These are phyloP conservation scores for Phlebiopsis gigantea DNA, from an alignment of 768 basidiomycete genomes.

Conservation along the genomic window DNA sequence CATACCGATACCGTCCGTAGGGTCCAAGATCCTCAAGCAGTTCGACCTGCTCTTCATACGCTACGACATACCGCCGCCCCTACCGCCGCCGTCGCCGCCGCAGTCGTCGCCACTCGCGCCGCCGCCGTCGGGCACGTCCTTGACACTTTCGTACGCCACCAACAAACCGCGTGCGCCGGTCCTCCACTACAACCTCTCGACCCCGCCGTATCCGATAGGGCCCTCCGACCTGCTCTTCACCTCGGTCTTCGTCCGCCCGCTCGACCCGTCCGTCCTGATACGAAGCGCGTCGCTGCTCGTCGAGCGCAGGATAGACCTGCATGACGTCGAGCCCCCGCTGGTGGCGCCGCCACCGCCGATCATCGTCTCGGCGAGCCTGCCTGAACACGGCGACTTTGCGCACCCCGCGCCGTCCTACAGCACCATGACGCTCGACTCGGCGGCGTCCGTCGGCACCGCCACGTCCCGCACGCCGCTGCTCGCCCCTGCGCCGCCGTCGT, in stretches of 20 bases:
- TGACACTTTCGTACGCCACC: conserved; percentile 33
- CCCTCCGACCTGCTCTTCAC: conserved; percentile 70
- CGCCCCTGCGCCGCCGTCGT: conserved; percentile 5
- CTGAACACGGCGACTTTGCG: neutral
- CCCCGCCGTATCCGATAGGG: conserved; percentile 56
- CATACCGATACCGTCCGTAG: conserved; percentile 56
- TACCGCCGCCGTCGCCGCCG: conserved; percentile 9
- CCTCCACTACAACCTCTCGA: conserved; percentile 54
- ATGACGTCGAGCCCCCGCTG: conserved; percentile 10
- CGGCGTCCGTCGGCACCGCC: conserved; percentile 7
- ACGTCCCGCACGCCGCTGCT: conserved; percentile 14
- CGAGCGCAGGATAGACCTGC: conserved; percentile 66
- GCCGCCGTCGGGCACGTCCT: conserved; percentile 26
- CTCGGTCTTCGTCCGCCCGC: conserved; percentile 54
- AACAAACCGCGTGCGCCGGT: conserved; percentile 51
- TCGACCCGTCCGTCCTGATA: conserved; percentile 51
- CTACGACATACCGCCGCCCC: conserved; percentile 51
- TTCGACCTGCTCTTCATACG: conserved; percentile 70
- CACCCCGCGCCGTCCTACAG: conserved; percentile 4
- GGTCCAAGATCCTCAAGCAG: conserved; percentile 61
- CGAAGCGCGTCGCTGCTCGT: conserved; percentile 61
- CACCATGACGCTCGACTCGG: conserved; percentile 6
- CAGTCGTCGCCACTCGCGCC: conserved; percentile 18
- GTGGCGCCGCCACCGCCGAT: conserved; percentile 3
- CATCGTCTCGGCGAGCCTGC: conserved; percentile 6